These are phyloP conservation scores for Paxillus rubicundulus DNA, from an alignment of 768 basidiomycete genomes.

Conservation along the genomic window DNA sequence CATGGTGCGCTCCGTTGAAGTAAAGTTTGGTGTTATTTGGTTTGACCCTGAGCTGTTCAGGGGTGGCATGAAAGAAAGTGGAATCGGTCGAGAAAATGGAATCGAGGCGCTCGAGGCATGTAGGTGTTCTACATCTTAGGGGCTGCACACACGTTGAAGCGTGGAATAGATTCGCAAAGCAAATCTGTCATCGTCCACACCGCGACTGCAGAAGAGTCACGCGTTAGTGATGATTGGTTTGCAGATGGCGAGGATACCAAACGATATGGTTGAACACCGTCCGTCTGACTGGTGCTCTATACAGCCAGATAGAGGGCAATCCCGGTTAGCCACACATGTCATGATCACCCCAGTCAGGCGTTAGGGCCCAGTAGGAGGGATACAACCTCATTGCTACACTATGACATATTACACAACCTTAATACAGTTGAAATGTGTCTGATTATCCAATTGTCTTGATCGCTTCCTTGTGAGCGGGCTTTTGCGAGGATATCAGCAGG, in stretches of 20 bases:
- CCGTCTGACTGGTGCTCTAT: not conserved
- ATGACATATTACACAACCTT: constrained; percentile 1
- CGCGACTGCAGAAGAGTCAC: constrained; percentile 58
- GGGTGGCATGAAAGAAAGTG: constrained; percentile 91
- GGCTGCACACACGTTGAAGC: constrained; percentile 1
- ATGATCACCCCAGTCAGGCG: not conserved
- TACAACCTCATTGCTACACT: constrained; percentile 13
- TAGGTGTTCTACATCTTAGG: constrained; percentile 32
- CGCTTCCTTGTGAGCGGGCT: constrained; percentile 54
- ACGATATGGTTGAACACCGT: constrained; percentile 57
- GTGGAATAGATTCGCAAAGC: constrained; percentile 69
- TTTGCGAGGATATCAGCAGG: constrained; percentile 5
- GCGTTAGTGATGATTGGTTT: constrained; percentile 75
- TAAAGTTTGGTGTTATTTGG: not conserved
- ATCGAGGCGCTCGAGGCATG: constrained; percentile 78
- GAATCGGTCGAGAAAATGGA: constrained; percentile 85
- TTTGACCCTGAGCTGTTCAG: constrained; percentile 35
- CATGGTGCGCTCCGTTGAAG: constrained; percentile 52
- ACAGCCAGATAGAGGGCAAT: too few species aligned
- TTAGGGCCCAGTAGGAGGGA: constrained; percentile 9
- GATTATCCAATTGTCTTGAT: constrained; percentile 47
- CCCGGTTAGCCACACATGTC: too few species aligned
- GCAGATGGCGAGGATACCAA: constrained; percentile 49
- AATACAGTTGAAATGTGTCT: not conserved
- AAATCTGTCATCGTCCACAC: constrained; percentile 79